These are phyloP conservation scores for Penicillium parvum DNA, from an alignment of 495 filamentous ascomycete genomes.

Conservation along the genomic window DNA sequence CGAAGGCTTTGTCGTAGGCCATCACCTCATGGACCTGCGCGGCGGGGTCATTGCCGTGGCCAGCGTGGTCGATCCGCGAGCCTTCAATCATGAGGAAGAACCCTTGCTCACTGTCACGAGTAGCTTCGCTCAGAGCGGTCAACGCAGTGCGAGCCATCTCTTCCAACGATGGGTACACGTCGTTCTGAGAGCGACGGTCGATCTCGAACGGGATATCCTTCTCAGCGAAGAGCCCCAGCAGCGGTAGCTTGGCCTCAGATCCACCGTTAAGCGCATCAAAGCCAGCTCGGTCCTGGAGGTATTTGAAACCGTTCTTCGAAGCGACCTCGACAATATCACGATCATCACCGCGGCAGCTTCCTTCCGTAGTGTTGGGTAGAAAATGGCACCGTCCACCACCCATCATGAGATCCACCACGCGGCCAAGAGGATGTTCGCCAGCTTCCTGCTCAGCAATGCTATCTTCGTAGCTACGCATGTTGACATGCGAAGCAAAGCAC, in stretches of 20 bases:
- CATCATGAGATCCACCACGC: conserved; percentile 84
- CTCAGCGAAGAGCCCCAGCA: conserved; percentile 81
- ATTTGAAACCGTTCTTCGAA: conserved; percentile 71
- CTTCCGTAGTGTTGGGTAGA: conserved; percentile 68
- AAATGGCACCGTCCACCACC: conserved; percentile 95
- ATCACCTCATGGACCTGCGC: conserved; percentile 94
- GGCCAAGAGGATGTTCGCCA: conserved; percentile 78
- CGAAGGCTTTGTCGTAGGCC: conserved; percentile 84
- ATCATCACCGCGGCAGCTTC: conserved; percentile 72
- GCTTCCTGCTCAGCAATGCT: conserved; percentile 88
- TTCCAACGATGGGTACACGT: conserved; percentile 80
- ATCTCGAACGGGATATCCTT: conserved; percentile 89
- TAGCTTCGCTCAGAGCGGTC: conserved; percentile 73
- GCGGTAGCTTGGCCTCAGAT: conserved; percentile 67
- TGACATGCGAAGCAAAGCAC: conserved; percentile 88
- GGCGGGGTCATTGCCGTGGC: conserved; percentile 90
- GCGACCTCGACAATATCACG: conserved; percentile 66
- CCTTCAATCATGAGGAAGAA: conserved; percentile 99
- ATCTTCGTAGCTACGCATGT: conserved; percentile 74
- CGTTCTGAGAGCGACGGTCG: conserved; percentile 71
- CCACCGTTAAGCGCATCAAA: conserved; percentile 75
- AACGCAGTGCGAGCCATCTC: conserved; percentile 89
- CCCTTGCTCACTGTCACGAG: conserved; percentile 77
- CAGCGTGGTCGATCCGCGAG: conserved; percentile 92
- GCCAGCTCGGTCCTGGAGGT: conserved; percentile 63